Evolutionary conservation across 2,329 filamentous ascomycete species (phyloP), one percentile per base, ranked within the genome.

Genomic region (Penicillium sp.): DNA sequence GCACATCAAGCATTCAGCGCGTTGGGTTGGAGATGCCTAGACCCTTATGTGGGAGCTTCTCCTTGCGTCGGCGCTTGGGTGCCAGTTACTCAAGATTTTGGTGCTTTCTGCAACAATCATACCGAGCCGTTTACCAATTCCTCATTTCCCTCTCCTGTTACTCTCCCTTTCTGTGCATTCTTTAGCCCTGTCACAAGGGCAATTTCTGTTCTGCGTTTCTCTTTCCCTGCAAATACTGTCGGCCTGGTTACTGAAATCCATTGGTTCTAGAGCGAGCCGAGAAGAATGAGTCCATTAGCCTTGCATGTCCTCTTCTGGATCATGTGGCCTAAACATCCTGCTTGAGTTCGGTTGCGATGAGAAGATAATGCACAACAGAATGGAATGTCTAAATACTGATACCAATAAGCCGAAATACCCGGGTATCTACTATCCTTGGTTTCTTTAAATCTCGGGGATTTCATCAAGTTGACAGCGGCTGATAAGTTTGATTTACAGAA

Each of bases 1-100:
- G 4, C 45, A 3, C 19, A 34, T 16, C 21, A 31, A 47, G 8
- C 4, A 29, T 46, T 31, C 33, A 29, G 13, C 23, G 8, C 5
- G 2, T 19, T 38, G 23, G 19, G 5, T 31, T 38, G 11, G 16
- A 33, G 19, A 19, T 43, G 29, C 9, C 38, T 50, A 44, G 46
- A 16, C 45, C 31, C 19, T 55, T n/a, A 13, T 36, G 23, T 31
- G 21, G 43, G 15, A 43, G n/a, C 3, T 11, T 41, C 49, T 36
- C 54, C 54, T 56, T 56, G 41, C 54, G 19, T 56, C 49, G 41
- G 41, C 36, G 41, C 16, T 47, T 41, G 13, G 11, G 39, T 40
- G 15, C 34, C 19, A 23, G 25, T 39, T 21, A 52, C 48, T 39
- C 41, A 36, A 51, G 34, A 25, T 16, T 43, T 29, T 7, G 25